Evolutionary conservation across 2,329 filamentous ascomycete genomes (phyloP).

Genomic region (Neofusicoccum laricinum): DNA sequence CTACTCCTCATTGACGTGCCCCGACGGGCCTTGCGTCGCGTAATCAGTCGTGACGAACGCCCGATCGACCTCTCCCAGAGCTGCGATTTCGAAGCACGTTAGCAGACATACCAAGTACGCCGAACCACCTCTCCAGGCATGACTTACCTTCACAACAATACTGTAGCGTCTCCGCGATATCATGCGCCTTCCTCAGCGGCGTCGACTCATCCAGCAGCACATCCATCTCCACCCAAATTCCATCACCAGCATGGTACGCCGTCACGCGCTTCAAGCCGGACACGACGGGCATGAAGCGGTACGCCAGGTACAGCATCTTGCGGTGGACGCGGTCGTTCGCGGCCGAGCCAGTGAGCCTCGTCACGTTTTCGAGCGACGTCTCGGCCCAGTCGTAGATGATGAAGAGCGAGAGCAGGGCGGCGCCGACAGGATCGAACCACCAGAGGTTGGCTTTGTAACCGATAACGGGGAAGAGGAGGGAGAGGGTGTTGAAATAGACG

Average conservation of each 20-base stretch:
- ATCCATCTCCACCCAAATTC: constrained; percentile 62
- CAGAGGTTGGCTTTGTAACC: constrained; percentile 58
- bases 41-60: constrained; percentile 54
- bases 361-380: constrained; percentile 60
- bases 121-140: constrained; percentile 28
- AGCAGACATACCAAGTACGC: background rate
- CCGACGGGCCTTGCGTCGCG: constrained; percentile 39
- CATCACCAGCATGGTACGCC: constrained; percentile 62
- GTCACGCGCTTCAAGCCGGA: constrained; percentile 54
- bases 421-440: constrained; percentile 66
- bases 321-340: constrained; percentile 51
- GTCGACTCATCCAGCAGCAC: constrained; percentile 56
- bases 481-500: constrained; percentile 63
- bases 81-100: constrained; percentile 16
- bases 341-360: constrained; percentile 57
- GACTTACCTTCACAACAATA: constrained; percentile 55
- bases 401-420: constrained; percentile 60
- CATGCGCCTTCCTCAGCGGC: constrained; percentile 53
- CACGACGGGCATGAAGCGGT: constrained; percentile 54
- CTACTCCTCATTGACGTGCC: constrained; percentile 33
- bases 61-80: constrained; percentile 49
- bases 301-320: constrained; percentile 60
- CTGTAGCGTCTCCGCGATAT: constrained; percentile 62
- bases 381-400: constrained; percentile 68
- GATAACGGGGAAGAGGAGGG: constrained; percentile 60